Conservation (phyloP, 2,329 filamentous ascomycete species). For the Pseudomassariella vexata region DNA sequence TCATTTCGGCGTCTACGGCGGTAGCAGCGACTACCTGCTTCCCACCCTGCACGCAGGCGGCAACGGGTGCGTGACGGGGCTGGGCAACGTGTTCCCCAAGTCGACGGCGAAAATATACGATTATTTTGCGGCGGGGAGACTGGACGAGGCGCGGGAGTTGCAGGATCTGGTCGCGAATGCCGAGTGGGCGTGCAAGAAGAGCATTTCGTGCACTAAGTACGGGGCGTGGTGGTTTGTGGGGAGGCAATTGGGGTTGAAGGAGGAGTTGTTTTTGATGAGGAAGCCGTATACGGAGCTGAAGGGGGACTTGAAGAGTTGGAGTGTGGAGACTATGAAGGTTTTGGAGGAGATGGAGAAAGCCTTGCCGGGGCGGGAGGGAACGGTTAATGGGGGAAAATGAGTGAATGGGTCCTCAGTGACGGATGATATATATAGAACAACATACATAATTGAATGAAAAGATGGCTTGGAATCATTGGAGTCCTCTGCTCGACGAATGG, state of each 20-base stretch:
- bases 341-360: constrained; percentile 26
- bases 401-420: neutral
- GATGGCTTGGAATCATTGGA: too few species aligned
- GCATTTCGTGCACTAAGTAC: constrained; percentile 39
- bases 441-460: too few species aligned
- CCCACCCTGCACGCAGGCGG: constrained; percentile 32
- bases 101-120: constrained; percentile 33
- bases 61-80: constrained; percentile 37
- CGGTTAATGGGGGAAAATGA: neutral
- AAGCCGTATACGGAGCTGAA: constrained; percentile 34
- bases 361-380: constrained; percentile 5
- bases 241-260: constrained; percentile 25
- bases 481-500: too few species aligned
- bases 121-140: constrained; percentile 30
- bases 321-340: constrained; percentile 32
- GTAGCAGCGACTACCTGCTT: constrained; percentile 36
- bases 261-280: constrained; percentile 33
- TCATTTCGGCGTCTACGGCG: constrained; percentile 37
- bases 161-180: constrained; percentile 39
- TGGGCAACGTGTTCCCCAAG: constrained; percentile 41
- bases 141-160: constrained; percentile 30
- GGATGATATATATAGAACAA: too few species aligned
- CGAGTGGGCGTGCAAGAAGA: constrained; percentile 45
- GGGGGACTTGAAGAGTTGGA: constrained; percentile 34
- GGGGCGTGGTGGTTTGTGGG: constrained; percentile 37